These are phyloP conservation scores for Syncephalastrum sp. DNA, from an alignment of 371 early-diverging fungal species.

Conservation along the genomic window DNA sequence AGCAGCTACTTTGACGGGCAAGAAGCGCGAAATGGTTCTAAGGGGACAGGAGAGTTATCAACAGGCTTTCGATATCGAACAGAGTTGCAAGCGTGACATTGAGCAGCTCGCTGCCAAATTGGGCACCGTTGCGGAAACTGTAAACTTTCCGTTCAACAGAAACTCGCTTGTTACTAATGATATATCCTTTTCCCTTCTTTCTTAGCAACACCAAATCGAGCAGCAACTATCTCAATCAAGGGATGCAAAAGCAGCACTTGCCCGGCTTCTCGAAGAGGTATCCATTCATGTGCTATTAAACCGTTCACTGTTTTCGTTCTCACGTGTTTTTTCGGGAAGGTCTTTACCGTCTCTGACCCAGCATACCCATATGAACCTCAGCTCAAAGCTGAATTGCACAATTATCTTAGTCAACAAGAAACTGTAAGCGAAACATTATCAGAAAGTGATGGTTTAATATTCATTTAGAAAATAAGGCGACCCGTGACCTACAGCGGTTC, in stretches of 20 bases:
- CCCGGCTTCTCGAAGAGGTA: slow-evolving; percentile 17
- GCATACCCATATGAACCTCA: slow-evolving; percentile 30
- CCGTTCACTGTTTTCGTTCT: background rate
- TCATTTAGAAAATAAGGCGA: slow-evolving; percentile 19
- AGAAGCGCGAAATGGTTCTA: slow-evolving; percentile 34
- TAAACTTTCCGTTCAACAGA: background rate
- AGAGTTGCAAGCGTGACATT: slow-evolving; percentile 29
- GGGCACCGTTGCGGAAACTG: slow-evolving; percentile 9
- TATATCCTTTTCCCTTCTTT: background rate
- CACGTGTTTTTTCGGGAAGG: slow-evolving; percentile 14
- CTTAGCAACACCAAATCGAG: slow-evolving; percentile 13
- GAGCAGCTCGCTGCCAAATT: slow-evolving; percentile 19
- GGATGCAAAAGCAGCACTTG: slow-evolving; percentile 1
- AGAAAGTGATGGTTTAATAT: no score
- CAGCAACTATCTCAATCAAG: slow-evolving; percentile 15
- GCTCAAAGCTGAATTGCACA: slow-evolving; percentile 30
- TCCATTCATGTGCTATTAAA: background rate
- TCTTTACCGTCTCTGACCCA: slow-evolving; percentile 23
- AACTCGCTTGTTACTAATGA: background rate
- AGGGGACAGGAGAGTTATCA: slow-evolving; percentile 42
- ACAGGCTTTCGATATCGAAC: slow-evolving; percentile 42
- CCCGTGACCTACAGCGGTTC: slow-evolving; percentile 31
- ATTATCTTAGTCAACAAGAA: slow-evolving; percentile 27
- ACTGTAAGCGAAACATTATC: slow-evolving; percentile 15
- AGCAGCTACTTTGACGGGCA: slow-evolving; percentile 40